phyloP scores from a whole-genome alignment of 345 rosid genomes.

The Isatis tinctoria region DNA sequence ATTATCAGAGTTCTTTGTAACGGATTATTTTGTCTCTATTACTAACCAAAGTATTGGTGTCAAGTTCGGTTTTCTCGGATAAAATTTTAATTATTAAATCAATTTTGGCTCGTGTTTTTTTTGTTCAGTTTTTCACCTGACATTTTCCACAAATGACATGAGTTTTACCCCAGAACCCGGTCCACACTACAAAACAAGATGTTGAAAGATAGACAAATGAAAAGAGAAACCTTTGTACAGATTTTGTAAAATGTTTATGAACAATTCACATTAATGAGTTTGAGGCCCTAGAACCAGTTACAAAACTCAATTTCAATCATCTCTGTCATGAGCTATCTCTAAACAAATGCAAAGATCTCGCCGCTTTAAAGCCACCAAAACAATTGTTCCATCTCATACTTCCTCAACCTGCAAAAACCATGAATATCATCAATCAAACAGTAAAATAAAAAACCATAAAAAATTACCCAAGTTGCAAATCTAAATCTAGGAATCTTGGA shows the following conservation, averaged over 20 bases:
- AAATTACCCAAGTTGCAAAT: not conserved
- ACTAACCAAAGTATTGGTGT: too few relatives aligned
- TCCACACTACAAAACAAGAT: not conserved
- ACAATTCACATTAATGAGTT: constrained; percentile 25
- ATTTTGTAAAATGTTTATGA: constrained; percentile 16
- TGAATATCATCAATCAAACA: not conserved
- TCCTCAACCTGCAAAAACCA: constrained; percentile 55
- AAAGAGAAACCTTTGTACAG: constrained; percentile 16
- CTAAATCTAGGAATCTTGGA: constrained; percentile 16
- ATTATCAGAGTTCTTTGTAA: too few relatives aligned
- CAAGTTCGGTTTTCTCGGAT: not conserved
- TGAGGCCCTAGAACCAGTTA: constrained; percentile 9
- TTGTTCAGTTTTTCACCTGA: not conserved
- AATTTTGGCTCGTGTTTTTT: not conserved
- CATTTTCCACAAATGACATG: too few relatives aligned
- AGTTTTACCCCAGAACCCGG: too few relatives aligned
- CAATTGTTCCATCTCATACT: constrained; percentile 40
- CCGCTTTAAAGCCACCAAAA: constrained; percentile 6
- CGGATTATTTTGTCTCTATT: too few relatives aligned
- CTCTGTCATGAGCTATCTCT: constrained; percentile 7
- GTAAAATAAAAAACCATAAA: not conserved
- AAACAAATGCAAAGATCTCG: constrained; percentile 20
- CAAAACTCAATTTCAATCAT: constrained; percentile 21
- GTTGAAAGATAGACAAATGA: not conserved
- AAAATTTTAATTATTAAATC: too few relatives aligned